Conservation (phyloP, 257 asterid species). For the Solanum tarapatanum region DNA sequence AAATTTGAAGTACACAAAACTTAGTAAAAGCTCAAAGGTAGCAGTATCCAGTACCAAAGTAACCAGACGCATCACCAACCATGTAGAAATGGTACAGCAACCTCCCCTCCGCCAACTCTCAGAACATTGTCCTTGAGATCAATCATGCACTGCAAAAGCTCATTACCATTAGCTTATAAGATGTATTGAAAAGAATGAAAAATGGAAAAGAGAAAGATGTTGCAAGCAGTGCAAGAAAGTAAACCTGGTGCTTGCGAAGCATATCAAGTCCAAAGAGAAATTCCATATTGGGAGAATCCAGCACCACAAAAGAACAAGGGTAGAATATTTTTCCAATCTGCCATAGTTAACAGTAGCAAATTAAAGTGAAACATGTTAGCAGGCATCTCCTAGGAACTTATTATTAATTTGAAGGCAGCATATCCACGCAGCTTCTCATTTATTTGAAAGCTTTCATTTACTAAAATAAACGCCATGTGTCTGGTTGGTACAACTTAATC, state of each 20-base stretch:
- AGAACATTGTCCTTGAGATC: conserved; percentile 89
- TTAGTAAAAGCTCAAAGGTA: not conserved
- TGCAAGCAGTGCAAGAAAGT: conserved; percentile 6
- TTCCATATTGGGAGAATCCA: conserved; percentile 97
- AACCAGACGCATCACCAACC: conserved; percentile 27
- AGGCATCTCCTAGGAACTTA: not conserved
- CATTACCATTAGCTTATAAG: conserved; percentile 1
- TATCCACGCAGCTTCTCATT: not conserved
- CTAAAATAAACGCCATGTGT: not conserved
- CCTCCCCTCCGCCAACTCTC: conserved; percentile 99
- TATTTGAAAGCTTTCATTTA: not conserved
- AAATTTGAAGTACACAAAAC: not conserved
- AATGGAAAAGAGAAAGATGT: not conserved
- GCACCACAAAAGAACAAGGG: conserved; percentile 83
- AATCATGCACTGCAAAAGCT: conserved; percentile 65
- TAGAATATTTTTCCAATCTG: conserved; percentile 79
- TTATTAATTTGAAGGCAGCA: not conserved
- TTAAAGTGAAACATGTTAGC: not conserved
- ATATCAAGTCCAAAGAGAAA: conserved; percentile 96
- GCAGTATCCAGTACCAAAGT: not conserved
- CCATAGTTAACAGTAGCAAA: conserved; percentile 3
- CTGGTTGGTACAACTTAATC: not conserved
- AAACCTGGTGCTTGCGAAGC: conserved; percentile 95
- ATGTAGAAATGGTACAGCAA: conserved; percentile 80
- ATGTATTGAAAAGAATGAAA: not conserved